Conservation (phyloP, 495 filamentous ascomycete species). For the Sordaria brevicollis region DNA sequence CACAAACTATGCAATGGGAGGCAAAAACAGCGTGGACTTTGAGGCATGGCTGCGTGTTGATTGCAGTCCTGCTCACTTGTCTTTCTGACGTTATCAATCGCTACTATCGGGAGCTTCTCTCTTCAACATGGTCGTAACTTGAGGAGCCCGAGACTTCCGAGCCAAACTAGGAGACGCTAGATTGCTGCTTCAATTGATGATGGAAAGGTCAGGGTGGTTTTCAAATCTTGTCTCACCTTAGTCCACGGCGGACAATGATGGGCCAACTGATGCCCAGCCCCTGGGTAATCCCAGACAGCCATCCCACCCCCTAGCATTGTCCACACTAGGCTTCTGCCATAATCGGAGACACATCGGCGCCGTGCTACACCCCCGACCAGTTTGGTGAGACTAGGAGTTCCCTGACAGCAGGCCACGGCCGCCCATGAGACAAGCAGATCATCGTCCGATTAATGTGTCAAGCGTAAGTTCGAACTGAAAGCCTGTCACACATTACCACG, state of each 20-base stretch:
- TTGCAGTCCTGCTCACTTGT: neutral
- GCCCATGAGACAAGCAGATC: constrained; percentile 13
- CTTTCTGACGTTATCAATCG: neutral
- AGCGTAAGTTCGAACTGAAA: neutral
- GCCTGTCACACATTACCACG: constrained; percentile 12
- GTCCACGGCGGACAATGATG: neutral
- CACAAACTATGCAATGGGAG: neutral
- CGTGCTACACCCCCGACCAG: neutral
- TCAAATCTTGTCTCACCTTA: neutral
- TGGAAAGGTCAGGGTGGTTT: neutral
- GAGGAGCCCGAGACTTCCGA: neutral
- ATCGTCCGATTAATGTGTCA: constrained; percentile 1
- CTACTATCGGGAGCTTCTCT: neutral
- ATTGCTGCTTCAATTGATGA: neutral
- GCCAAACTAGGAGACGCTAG: neutral
- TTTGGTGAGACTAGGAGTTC: constrained; percentile 10
- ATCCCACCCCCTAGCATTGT: neutral
- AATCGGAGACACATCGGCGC: neutral
- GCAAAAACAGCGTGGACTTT: neutral
- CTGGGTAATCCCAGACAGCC: neutral
- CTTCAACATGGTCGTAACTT: neutral
- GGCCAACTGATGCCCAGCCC: neutral
- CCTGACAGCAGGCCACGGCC: constrained; percentile 8
- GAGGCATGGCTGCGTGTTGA: neutral
- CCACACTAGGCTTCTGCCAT: neutral